phyloP scores from a whole-genome alignment of 352 stramenopile genomes.

The Globisporangium takayamanum region DNA sequence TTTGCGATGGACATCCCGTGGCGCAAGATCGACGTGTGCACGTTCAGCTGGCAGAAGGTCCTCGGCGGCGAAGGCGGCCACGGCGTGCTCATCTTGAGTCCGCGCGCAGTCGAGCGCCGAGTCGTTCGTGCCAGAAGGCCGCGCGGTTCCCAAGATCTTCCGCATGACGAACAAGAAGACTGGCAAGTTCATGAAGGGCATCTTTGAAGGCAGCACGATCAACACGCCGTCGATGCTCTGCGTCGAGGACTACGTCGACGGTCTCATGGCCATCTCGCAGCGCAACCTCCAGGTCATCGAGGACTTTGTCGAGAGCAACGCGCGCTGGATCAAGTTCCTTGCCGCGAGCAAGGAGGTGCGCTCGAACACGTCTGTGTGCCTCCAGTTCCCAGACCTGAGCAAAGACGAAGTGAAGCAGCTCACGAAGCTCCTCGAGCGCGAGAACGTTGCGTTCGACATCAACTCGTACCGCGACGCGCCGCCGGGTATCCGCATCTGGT shows the following conservation, averaged over 20 bases:
- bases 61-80: conserved; percentile 97
- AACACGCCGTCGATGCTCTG: conserved; percentile 99
- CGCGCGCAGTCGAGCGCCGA: conserved; percentile 94
- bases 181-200: conserved; percentile 89
- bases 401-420: conserved; percentile 97
- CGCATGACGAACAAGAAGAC: conserved; percentile 95
- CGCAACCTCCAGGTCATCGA: conserved; percentile 94
- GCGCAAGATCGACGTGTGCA: conserved; percentile 98
- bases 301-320: conserved; percentile 95
- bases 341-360: conserved; percentile 89
- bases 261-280: conserved; percentile 91
- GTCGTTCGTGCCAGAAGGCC: conserved; percentile 84
- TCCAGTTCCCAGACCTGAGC: conserved; percentile 89
- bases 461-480: conserved; percentile 98
- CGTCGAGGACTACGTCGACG: conserved; percentile 98
- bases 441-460: conserved; percentile 97
- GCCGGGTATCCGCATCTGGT: conserved; percentile 98
- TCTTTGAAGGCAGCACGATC: conserved; percentile 99
- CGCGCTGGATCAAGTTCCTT: conserved; percentile 96
- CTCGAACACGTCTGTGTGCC: conserved; percentile 97
- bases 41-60: conserved; percentile 99
- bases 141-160: conserved; percentile 99
- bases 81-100: conserved; percentile 96
- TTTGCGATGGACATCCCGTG: conserved; percentile 99
- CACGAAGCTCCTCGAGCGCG: conserved; percentile 91